Base-by-base conservation (phyloP, 2,329 filamentous ascomycete genomes). In the Arthroderma sp. region DNA sequence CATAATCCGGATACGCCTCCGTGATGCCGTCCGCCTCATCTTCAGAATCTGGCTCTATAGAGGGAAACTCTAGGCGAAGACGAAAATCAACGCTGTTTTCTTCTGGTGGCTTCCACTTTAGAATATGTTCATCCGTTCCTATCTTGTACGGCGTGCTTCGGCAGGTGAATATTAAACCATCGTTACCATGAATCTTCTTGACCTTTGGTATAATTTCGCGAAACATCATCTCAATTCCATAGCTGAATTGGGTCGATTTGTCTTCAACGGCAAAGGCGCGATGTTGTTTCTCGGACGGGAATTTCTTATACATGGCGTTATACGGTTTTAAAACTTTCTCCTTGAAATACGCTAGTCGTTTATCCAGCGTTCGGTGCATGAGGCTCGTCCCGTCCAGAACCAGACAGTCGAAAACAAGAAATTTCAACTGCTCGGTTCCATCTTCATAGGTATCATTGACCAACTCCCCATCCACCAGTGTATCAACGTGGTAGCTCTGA, bases 121-220 rank as follows among this genome's bases (percentile, higher is more conserved):
- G 71, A 51, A 95, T 98, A 61, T 94, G 82, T 41, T 78, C 77
- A 64, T 98, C 91, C 8, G 91, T 98, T 53, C 91, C 91, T 53
- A 83, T 82, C 55, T 82, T 81, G 68, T 98, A 98, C 6, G 82
- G 75, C 11, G 85, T 86, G 55, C 79, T 82, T 51, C 85, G 80
- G 66, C 89, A 94, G n/a, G 91, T 96, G 66, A 96, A 98, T 58
- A 98, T 94, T 39, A 98, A 74, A 4, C 91, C 91, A 61, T 98
- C 91, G 62, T 95, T 96, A 50, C 89, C 88, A 60, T 98, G 91
- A 36, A 69, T 64, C 40, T 61, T 60, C 53, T 81, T 82, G 32
- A 98, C 75, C 36, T 73, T 79, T 1, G 87, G 88, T 29, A 96
- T 77, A 38, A 93, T 78, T 46, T 88, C 75, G 53, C 80, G 78